Evolutionary conservation across 805 yeast species (phyloP).

Genomic region (Cyberlindnera mississippiensis): DNA sequence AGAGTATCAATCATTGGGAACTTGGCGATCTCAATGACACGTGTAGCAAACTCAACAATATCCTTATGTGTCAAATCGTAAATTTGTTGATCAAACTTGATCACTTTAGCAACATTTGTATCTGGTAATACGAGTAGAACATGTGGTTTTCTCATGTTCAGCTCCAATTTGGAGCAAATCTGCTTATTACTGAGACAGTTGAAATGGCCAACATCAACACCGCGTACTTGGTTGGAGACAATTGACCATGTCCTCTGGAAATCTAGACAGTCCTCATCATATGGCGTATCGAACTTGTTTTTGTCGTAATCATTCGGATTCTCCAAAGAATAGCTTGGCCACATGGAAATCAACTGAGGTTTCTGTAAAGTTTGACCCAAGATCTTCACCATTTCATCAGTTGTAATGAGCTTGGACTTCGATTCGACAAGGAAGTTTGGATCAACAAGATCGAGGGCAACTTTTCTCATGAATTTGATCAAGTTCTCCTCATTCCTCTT

Average conservation of each 20-base stretch:
- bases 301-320: slow-evolving; percentile 30
- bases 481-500: slow-evolving; percentile 47
- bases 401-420: slow-evolving; percentile 36
- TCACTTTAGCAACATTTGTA: slow-evolving; percentile 39
- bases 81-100: slow-evolving; percentile 27
- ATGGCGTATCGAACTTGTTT: slow-evolving; percentile 36
- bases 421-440: slow-evolving; percentile 38
- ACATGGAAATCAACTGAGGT: slow-evolving; percentile 60
- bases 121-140: slow-evolving; percentile 53
- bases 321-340: slow-evolving; percentile 50
- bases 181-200: slow-evolving; percentile 50
- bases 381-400: slow-evolving; percentile 41
- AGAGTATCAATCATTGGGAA: slow-evolving; percentile 29
- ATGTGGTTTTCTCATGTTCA: slow-evolving; percentile 37
- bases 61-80: slow-evolving; percentile 27
- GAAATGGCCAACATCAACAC: slow-evolving; percentile 48
- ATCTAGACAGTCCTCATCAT: slow-evolving; percentile 47
- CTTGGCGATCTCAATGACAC: slow-evolving; percentile 44
- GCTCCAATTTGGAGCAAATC: slow-evolving; percentile 51
- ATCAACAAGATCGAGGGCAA: slow-evolving; percentile 43
- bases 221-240: slow-evolving; percentile 44
- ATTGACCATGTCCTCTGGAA: slow-evolving; percentile 56
- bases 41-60: slow-evolving; percentile 41
- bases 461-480: slow-evolving; percentile 49
- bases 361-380: slow-evolving; percentile 38